Base-by-base conservation (phyloP, 768 basidiomycete genomes). In the Panellus pusillus region DNA sequence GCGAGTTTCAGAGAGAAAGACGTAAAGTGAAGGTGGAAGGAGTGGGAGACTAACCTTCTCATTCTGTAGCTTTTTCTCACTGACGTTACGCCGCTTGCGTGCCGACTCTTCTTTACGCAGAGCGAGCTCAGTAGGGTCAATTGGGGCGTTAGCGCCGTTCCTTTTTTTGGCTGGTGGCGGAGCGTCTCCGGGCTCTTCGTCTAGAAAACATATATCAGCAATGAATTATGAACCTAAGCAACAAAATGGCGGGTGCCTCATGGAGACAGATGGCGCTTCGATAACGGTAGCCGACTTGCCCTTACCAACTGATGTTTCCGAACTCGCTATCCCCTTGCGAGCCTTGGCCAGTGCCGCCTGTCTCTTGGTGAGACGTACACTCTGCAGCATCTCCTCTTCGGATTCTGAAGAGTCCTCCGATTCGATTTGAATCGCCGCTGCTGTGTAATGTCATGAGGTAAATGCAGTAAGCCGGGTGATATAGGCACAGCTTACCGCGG, bases 21-120 rank as follows among this genome's bases (percentile, higher is more conserved):
- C 36, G 42, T 40, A 24, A n/a, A 40, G 18, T 13, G 19, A 41
- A 20, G 31, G 29, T 42, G 43, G 24, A 44, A 49, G 43, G 13
- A 38, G 53, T 5, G 8, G 40, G 40, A 36, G 20, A 47, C 66
- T 47, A 50, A 85, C 91, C 81, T 90, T 91, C 69, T 92, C 91
- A 53, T 92, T 89, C 64, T 91, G 88, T 4, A 91, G 74, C 68
- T 88, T 89, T 73, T 91, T 91, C 69, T 92, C 89, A 6, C 81
- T 82, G 40, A 93, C 70, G 62, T 90, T 87, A 63, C 82, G 88
- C 47, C 92, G 78, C 70, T 92, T 93, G 35, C 91, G 74, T 0
- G 89, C 89, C 0, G 86, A 90, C 65, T 94, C 92, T 62, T 92
- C 89, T 17, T 86, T 76, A 37, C 85, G 78, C 3, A 91, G 71